A percentile compares a stretch with the other conserved stretches of the same genome.
These are phyloP conservation scores for Trypanosomatidae sp. DNA, from an alignment of 208 protist species.

Conservation along the genomic window DNA sequence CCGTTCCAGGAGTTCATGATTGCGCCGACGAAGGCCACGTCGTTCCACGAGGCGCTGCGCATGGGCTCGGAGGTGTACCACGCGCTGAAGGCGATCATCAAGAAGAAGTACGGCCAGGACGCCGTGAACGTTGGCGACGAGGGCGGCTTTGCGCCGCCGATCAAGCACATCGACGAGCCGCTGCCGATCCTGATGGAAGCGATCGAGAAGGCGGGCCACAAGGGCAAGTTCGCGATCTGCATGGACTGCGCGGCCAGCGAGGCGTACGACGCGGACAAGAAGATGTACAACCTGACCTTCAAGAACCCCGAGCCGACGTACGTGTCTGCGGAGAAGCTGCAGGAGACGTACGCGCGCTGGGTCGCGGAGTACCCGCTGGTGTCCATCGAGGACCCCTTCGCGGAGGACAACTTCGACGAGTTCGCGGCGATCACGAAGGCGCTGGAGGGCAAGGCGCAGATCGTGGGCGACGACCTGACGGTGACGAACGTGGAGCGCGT, in stretches of 20 bases:
- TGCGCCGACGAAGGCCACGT: conserved; percentile 92
- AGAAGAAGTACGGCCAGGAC: conserved; percentile 96
- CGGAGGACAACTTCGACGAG: conserved; percentile 97
- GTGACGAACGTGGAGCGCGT: conserved; percentile 98
- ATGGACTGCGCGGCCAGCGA: conserved; percentile 99
- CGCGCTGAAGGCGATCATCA: conserved; percentile 96
- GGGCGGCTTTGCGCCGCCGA: conserved; percentile 98
- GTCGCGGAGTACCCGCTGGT: conserved; percentile 95
- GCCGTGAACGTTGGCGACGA: conserved; percentile 98
- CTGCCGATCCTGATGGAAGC: conserved; percentile 96
- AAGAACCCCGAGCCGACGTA: conserved; percentile 90
- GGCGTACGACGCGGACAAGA: conserved; percentile 95
- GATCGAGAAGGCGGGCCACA: conserved; percentile 96
- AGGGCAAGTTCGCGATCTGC: conserved; percentile 96
- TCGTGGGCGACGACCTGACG: conserved; percentile 99
- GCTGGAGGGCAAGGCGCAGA: conserved; percentile 84
- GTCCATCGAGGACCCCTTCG: conserved; percentile 99
- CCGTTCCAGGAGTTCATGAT: conserved; percentile 99
- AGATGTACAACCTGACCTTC: conserved; percentile 98
- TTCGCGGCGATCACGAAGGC: conserved; percentile 85
- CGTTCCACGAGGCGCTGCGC: conserved; percentile 96
- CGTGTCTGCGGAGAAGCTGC: conserved; percentile 79
- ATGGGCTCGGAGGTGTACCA: conserved; percentile 99
- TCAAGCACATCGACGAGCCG: conserved; percentile 96
- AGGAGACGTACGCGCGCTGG: conserved; percentile 93